Base-by-base conservation (phyloP, 2,329 filamentous ascomycete species). In the Drechslerella dactyloides region DNA sequence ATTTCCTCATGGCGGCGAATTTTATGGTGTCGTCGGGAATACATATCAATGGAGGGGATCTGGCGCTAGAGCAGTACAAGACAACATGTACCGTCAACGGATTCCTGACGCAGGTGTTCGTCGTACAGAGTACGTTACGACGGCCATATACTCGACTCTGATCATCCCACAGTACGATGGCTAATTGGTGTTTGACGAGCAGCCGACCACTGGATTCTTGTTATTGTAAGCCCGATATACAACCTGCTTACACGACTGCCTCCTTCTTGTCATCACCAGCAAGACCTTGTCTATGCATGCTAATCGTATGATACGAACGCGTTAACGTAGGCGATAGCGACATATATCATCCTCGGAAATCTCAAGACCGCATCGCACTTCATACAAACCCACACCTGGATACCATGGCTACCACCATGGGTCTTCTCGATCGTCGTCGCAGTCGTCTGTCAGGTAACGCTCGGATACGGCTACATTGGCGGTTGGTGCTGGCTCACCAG, bases 151-250 rank as follows among this genome's bases (percentile, higher is more conserved):
- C 11, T 4, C 23, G 15, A 23, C 4, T 17, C 13, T 42, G n/a
- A 42, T 42, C n/a, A 15, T 17, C 37, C 5, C 11, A 51, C 10
- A 23, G 23, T 7, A 48, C 15, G n/a, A 35, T 2, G 1, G 44
- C 10, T 51, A 61, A 51, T 60, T 17, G n/a, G n/a, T 42, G 11
- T 15, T 37, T 6, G 35, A 33, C 15, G 42, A 33, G 27, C 30
- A 80, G 79, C 80, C 10, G 80, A 82, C 74, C 82, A 81, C 60
- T 82, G 81, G 81, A 79, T 82, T 6, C 64, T 82, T 1, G 66
- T 76, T n/a, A 81, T 82, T 48, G 80, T 70, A 48, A 63, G 65
- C 55, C 13, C 8, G 10, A 1, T 13, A 37, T 7, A 13, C 13
- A 6, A 6, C 33, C 37, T 42, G 8, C 13, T 19, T 10, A 4